phyloP scores from a whole-genome alignment of 176 grass and related monocot species.

The Dactylis glomerata region DNA sequence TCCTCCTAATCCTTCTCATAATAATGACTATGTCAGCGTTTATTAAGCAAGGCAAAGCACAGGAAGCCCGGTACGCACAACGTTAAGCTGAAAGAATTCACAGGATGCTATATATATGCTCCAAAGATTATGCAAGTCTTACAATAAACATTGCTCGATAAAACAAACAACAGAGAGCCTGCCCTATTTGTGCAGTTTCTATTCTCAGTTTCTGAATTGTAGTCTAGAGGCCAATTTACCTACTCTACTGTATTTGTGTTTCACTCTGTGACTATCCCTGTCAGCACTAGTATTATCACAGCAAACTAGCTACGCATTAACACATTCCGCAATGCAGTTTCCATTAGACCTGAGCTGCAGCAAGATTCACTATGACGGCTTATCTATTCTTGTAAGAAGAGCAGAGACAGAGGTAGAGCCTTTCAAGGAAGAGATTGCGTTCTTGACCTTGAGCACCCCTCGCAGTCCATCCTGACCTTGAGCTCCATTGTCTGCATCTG shows the following conservation, averaged over 20 bases:
- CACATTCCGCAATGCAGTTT: too few species aligned
- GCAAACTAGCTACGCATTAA: too few species aligned
- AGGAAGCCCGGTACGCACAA: background rate
- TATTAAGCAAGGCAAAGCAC: background rate
- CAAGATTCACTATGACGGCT: background rate
- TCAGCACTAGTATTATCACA: too few species aligned
- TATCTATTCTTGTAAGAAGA: background rate
- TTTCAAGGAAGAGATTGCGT: constrained; percentile 50
- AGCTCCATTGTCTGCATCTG: constrained; percentile 66
- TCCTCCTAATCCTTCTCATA: constrained; percentile 50
- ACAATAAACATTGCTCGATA: too few species aligned
- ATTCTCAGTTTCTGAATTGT: too few species aligned
- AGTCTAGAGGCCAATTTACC: too few species aligned
- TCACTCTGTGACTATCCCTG: too few species aligned
- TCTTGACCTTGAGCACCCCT: constrained; percentile 75
- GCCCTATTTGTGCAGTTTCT: too few species aligned
- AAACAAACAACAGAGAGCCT: too few species aligned
- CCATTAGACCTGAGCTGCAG: too few species aligned
- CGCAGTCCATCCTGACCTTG: constrained; percentile 76
- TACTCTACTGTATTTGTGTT: too few species aligned
- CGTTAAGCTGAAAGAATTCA: background rate
- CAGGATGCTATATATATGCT: background rate
- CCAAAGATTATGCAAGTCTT: too few species aligned
- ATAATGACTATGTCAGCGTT: constrained; percentile 25
- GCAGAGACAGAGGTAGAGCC: constrained; percentile 13